Evolutionary conservation across 805 yeast genomes (phyloP).

Genomic region (Grigorovia yakushimaensis): DNA sequence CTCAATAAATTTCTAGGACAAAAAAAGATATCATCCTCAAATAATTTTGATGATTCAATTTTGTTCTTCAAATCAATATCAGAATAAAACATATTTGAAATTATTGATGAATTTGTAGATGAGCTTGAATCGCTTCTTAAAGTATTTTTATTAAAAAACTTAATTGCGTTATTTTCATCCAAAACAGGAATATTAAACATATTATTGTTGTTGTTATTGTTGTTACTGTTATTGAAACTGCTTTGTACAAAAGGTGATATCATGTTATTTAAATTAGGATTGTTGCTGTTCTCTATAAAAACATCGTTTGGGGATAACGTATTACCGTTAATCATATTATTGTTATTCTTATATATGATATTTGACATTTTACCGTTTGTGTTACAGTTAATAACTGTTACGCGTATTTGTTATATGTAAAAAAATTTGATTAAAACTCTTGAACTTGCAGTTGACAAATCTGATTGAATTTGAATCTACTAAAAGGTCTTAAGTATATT

Average conservation of each 20-base stretch:
- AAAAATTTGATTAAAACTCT: too few relatives aligned
- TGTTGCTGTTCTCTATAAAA: neutral
- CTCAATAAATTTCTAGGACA: conserved; percentile 26
- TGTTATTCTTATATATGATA: neutral
- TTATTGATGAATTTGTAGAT: conserved; percentile 3
- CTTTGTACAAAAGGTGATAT: neutral
- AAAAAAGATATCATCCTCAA: conserved; percentile 26
- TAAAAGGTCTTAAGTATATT: neutral
- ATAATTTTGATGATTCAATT: conserved; percentile 22
- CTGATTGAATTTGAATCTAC: neutral
- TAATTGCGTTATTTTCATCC: conserved; percentile 4
- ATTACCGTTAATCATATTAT: neutral
- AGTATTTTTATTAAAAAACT: conserved; percentile 7
- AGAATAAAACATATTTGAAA: neutral
- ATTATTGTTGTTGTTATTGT: neutral
- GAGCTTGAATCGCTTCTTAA: conserved; percentile 11
- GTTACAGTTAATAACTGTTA: neutral
- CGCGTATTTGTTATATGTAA: neutral
- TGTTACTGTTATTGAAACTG: neutral
- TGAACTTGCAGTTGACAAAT: too few relatives aligned
- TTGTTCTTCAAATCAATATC: conserved; percentile 12
- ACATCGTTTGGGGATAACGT: neutral
- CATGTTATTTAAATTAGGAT: neutral
- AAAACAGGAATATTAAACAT: neutral
- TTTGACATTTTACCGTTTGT: neutral